phyloP scores from a whole-genome alignment of 2,329 filamentous ascomycete species.

The Alternaria metachromatica region DNA sequence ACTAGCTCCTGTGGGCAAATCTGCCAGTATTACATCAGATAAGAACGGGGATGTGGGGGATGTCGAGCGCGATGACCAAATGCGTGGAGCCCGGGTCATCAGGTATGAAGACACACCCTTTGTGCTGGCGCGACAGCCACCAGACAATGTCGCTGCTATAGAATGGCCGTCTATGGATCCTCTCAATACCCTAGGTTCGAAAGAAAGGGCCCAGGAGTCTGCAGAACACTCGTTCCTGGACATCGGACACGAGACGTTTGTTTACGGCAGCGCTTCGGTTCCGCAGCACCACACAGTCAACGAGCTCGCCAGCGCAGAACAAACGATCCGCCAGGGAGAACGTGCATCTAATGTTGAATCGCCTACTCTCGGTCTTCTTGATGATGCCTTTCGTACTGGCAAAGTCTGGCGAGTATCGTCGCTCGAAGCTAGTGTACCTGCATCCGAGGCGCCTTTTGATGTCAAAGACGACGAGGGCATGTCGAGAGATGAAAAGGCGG shows the following conservation, averaged over 20 bases:
- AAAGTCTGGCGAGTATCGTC: constrained; percentile 10
- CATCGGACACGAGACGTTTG: background rate
- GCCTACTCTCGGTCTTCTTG: background rate
- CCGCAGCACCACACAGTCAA: background rate
- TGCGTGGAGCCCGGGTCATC: background rate
- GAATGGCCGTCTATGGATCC: background rate
- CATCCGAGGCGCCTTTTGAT: constrained; percentile 22
- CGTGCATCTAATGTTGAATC: background rate
- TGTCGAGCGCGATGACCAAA: background rate
- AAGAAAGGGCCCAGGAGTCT: background rate
- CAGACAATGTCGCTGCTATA: background rate
- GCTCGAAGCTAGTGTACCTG: constrained; percentile 11
- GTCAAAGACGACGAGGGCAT: constrained; percentile 13
- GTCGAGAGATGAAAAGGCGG: background rate
- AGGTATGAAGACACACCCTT: background rate
- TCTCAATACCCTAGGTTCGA: background rate
- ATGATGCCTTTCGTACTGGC: background rate
- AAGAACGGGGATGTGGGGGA: background rate
- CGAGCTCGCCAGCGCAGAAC: background rate
- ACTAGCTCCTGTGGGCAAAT: constrained; percentile 18
- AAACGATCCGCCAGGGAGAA: background rate
- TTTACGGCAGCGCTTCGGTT: background rate
- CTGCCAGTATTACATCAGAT: constrained; percentile 7
- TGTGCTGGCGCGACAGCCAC: background rate
- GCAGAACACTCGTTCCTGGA: background rate